Conservation (phyloP, 345 rosid genomes). For the Eutrema heterophyllum region DNA sequence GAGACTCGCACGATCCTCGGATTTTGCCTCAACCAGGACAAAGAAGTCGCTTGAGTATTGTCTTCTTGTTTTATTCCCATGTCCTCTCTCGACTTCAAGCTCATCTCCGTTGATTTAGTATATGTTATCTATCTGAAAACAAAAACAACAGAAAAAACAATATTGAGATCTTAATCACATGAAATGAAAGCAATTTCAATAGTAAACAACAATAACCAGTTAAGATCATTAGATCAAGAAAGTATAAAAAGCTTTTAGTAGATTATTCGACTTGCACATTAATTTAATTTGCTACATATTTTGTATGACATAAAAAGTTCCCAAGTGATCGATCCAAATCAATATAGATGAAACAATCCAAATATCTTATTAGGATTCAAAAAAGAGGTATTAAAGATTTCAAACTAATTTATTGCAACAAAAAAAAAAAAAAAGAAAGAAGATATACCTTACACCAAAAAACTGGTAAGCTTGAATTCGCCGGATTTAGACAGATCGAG, state of each 20-base stretch:
- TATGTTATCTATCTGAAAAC: not conserved
- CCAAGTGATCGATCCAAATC: not conserved
- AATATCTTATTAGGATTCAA: not conserved
- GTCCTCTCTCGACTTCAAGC: conserved; percentile 5
- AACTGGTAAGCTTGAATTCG: not conserved
- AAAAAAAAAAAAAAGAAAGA: not conserved
- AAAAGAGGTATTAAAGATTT: not conserved
- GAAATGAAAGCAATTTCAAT: not conserved
- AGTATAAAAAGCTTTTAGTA: not conserved
- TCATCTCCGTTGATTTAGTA: not conserved
- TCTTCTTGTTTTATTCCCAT: conserved; percentile 11
- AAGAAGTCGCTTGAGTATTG: not conserved
- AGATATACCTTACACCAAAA: not conserved
- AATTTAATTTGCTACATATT: not conserved
- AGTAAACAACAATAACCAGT: not conserved
- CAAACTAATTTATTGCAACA: not conserved
- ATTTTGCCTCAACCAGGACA: conserved; percentile 42
- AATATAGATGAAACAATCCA: not conserved
- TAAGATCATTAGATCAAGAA: conserved; percentile 8
- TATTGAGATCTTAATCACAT: not conserved
- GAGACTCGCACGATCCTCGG: conserved; percentile 87
- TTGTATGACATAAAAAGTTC: not conserved
- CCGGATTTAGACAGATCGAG: not conserved
- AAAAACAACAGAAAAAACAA: not conserved
- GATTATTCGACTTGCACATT: not conserved